A percentile compares a stretch with the other conserved stretches of the same genome.
Conservation (phyloP, 176 grass and related monocot species). For the Avena eriantha region DNA sequence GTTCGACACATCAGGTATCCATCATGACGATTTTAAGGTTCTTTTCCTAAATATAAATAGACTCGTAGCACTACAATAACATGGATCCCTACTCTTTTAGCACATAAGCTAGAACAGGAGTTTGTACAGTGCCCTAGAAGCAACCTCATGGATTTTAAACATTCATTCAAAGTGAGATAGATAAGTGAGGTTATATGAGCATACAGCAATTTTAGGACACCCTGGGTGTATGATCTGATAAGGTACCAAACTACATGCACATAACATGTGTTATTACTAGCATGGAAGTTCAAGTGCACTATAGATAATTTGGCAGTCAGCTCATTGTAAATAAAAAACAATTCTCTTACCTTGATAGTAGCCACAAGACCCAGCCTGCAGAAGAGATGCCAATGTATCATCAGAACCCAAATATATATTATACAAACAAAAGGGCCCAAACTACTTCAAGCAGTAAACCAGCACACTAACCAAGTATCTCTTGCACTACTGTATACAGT, state of each 20-base stretch:
- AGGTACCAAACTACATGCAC: not conserved
- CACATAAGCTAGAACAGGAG: constrained; percentile 2
- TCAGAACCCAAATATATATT: not conserved
- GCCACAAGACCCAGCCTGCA: constrained; percentile 85
- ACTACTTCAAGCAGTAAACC: constrained; percentile 6
- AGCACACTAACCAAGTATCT: not conserved
- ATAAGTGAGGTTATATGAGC: not conserved
- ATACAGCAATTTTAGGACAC: no score
- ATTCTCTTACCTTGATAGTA: constrained; percentile 75
- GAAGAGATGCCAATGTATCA: constrained; percentile 37
- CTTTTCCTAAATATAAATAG: no score
- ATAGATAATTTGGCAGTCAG: not conserved
- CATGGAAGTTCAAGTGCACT: not conserved
- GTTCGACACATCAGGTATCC: constrained; percentile 8
- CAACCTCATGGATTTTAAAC: not conserved
- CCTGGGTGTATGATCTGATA: no score
- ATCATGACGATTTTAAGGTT: no score
- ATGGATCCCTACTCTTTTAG: constrained; percentile 11
- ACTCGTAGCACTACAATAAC: not conserved
- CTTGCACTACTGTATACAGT: not conserved
- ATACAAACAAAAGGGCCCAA: not conserved
- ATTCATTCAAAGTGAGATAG: not conserved
- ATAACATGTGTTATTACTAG: not conserved
- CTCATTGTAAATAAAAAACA: constrained; percentile 20
- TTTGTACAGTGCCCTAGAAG: not conserved